These are phyloP conservation scores for Clitopilus passeckerianus DNA, from an alignment of 768 basidiomycete genomes.

Conservation along the genomic window DNA sequence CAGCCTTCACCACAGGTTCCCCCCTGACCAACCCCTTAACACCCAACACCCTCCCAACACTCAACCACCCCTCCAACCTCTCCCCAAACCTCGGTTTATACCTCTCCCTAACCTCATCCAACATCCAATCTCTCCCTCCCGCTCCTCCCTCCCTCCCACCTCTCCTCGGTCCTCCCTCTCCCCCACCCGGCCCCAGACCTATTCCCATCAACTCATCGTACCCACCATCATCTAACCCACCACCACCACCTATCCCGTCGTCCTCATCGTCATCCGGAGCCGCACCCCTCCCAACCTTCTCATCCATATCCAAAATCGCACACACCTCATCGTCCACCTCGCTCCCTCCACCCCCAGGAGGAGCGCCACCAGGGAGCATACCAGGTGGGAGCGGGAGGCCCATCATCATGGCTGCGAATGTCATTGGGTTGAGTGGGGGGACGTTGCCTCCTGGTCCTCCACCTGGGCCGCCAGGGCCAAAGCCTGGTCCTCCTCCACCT, in stretches of 20 bases:
- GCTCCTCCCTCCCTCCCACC: slow-evolving; percentile 45
- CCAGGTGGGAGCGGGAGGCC: background rate
- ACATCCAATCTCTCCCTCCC: slow-evolving; percentile 47
- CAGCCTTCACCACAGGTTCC: background rate
- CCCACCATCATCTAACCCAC: background rate
- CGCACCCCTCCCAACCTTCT: background rate
- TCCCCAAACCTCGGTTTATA: slow-evolving; percentile 52
- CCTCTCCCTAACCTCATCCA: slow-evolving; percentile 58
- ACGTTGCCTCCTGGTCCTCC: slow-evolving; percentile 36
- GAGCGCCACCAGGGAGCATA: slow-evolving; percentile 6
- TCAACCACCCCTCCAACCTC: slow-evolving; percentile 55
- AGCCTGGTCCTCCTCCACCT: background rate
- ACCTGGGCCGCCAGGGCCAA: slow-evolving; percentile 30
- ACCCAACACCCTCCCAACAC: slow-evolving; percentile 23
- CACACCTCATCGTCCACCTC: background rate
- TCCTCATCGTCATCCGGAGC: background rate
- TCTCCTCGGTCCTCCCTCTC: slow-evolving; percentile 10
- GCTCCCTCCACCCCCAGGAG: background rate
- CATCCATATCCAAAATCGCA: background rate
- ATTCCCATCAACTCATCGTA: slow-evolving; percentile 19
- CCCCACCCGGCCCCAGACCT: slow-evolving; percentile 24
- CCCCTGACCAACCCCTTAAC: background rate
- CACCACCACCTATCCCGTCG: background rate
- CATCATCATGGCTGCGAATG: slow-evolving; percentile 58
- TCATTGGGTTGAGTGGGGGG: slow-evolving; percentile 39